A percentile compares a stretch with the other conserved stretches of the same genome.
Evolutionary conservation across 2,329 filamentous ascomycete species (phyloP).

Genomic region (Colletotrichum somersetense): DNA sequence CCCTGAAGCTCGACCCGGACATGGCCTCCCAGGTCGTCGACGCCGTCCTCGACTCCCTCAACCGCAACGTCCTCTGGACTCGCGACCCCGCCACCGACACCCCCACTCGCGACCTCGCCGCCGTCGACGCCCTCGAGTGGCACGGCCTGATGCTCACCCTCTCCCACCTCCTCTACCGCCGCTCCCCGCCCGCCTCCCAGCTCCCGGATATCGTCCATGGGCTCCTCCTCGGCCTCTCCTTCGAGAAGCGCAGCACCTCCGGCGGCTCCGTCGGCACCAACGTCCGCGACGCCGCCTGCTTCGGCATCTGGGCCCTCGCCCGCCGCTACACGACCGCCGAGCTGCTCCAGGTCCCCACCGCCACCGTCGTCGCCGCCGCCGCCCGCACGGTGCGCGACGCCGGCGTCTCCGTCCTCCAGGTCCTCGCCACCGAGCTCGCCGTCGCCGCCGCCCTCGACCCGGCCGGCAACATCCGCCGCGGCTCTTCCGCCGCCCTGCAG

Average conservation of each 20-base stretch:
- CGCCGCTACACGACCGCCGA: slow-evolving; percentile 87
- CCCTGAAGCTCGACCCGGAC: slow-evolving; percentile 80
- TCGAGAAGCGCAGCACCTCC: slow-evolving; percentile 88
- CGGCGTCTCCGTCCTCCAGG: slow-evolving; percentile 73
- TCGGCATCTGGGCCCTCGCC: slow-evolving; percentile 93
- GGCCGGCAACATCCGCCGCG: slow-evolving; percentile 91
- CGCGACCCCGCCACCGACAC: slow-evolving; percentile 53
- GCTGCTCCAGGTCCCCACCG: slow-evolving; percentile 71
- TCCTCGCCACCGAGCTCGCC: slow-evolving; percentile 84
- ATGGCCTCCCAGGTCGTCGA: slow-evolving; percentile 92
- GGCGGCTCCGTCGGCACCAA: slow-evolving; percentile 90
- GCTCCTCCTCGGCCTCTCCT: slow-evolving; percentile 83
- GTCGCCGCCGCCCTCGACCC: slow-evolving; percentile 88
- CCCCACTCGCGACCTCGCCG: slow-evolving; percentile 71
- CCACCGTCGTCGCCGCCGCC: slow-evolving; percentile 58
- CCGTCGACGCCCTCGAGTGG: slow-evolving; percentile 87
- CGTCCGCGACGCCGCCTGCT: slow-evolving; percentile 94
- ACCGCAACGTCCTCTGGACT: slow-evolving; percentile 68
- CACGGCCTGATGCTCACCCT: slow-evolving; percentile 92
- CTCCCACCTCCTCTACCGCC: slow-evolving; percentile 86
- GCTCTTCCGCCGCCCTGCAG: slow-evolving; percentile 92
- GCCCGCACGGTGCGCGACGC: slow-evolving; percentile 52
- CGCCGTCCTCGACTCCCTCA: slow-evolving; percentile 80
- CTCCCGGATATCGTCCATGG: slow-evolving; percentile 82
- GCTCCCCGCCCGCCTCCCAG: slow-evolving; percentile 78